These are phyloP conservation scores for Polytrichum formosum DNA, from an alignment of 225 moss, liverwort and hornwort genomes.

Conservation along the genomic window DNA sequence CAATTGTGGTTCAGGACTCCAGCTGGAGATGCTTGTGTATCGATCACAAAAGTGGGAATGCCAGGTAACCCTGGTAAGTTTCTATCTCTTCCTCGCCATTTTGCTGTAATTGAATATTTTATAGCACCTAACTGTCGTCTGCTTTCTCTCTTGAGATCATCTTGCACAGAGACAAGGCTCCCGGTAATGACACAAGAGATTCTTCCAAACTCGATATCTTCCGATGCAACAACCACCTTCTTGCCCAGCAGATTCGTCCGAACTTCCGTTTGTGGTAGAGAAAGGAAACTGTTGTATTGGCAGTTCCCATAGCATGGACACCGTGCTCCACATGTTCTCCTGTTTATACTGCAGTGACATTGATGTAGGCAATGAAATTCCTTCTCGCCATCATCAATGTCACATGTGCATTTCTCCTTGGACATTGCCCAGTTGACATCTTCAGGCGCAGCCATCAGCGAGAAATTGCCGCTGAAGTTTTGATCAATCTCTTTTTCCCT, in stretches of 20 bases:
- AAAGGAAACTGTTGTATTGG: constrained; percentile 9
- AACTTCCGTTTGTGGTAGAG: neutral
- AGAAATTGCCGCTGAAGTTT: neutral
- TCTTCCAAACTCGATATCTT: constrained; percentile 5
- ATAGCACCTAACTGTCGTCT: neutral
- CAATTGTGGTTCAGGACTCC: constrained; percentile 4
- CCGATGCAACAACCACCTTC: constrained; percentile 2
- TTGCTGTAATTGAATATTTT: constrained; percentile 4
- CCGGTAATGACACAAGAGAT: neutral
- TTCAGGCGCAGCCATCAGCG: constrained; percentile 4
- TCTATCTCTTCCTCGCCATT: constrained; percentile 2
- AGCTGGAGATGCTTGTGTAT: neutral
- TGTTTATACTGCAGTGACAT: constrained; percentile 2
- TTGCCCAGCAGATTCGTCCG: neutral
- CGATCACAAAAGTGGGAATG: constrained; percentile 3
- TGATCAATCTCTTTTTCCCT: constrained; percentile 5
- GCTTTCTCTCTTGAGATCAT: neutral
- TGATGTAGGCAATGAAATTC: neutral
- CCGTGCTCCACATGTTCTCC: neutral
- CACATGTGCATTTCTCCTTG: constrained; percentile 4
- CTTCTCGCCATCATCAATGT: neutral
- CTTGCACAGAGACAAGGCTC: neutral
- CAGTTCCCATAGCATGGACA: constrained; percentile 1
- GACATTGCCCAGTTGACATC: constrained; percentile 9
- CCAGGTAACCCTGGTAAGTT: constrained; percentile 6